Conservation (phyloP, 768 basidiomycete species). For the Sarcomyxa edulis region DNA sequence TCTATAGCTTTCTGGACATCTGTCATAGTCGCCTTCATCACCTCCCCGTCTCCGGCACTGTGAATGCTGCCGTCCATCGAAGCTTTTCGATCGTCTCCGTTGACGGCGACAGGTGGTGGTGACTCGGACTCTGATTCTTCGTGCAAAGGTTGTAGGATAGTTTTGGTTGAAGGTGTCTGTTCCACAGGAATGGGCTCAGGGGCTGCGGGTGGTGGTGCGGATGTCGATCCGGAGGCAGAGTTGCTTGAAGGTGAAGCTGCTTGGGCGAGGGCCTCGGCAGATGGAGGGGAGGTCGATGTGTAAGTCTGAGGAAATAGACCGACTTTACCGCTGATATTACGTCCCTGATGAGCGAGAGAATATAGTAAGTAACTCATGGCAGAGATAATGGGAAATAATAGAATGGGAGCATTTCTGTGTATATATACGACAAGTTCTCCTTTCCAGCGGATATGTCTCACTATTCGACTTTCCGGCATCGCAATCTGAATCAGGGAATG, state of each 20-base stretch:
- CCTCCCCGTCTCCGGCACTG: slow-evolving; percentile 38
- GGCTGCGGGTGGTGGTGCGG: slow-evolving; percentile 14
- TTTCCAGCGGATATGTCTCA: too few species aligned
- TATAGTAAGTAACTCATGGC: slow-evolving; percentile 2
- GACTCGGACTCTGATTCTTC: slow-evolving; percentile 43
- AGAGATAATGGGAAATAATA: too few species aligned
- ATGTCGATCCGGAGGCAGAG: too few species aligned
- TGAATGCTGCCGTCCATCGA: neutral
- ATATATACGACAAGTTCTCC: too few species aligned
- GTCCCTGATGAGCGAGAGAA: slow-evolving; percentile 52
- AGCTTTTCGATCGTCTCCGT: slow-evolving; percentile 2
- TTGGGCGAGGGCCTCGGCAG: slow-evolving; percentile 15
- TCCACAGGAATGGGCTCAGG: slow-evolving; percentile 11
- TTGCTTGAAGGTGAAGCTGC: too few species aligned
- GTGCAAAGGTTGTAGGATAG: slow-evolving; percentile 35
- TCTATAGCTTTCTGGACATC: slow-evolving; percentile 91
- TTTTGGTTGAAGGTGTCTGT: slow-evolving; percentile 4
- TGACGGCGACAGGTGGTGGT: slow-evolving; percentile 7
- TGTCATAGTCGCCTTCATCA: slow-evolving; percentile 85
- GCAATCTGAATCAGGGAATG: slow-evolving; percentile 8
- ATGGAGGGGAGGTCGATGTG: slow-evolving; percentile 57
- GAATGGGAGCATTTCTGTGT: too few species aligned
- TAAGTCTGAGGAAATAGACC: slow-evolving; percentile 93
- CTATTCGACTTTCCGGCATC: too few species aligned
- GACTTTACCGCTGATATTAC: slow-evolving; percentile 73